Conservation (phyloP, 1,284 basidiomycete species). For the Apiotrichum siamense region DNA sequence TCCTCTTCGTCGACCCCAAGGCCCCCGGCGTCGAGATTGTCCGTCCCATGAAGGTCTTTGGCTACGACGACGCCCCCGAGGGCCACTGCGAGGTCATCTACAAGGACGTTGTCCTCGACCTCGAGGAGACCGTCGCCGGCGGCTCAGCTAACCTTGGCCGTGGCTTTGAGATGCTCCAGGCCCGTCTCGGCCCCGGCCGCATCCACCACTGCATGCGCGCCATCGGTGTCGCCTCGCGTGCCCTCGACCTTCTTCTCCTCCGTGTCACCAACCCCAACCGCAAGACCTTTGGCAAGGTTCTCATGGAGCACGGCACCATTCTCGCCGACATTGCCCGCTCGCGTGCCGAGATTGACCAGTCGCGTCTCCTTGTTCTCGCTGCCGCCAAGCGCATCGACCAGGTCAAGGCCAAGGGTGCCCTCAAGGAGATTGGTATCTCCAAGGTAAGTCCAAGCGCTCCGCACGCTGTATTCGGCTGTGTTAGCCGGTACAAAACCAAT, state of each 20-base stretch:
- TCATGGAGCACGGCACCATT: slow-evolving; percentile 87
- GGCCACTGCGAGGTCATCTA: slow-evolving; percentile 95
- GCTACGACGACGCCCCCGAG: slow-evolving; percentile 90
- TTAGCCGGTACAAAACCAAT: neutral
- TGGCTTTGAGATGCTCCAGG: slow-evolving; percentile 97
- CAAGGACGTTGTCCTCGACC: slow-evolving; percentile 85
- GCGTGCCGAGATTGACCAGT: slow-evolving; percentile 84
- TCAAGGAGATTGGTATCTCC: slow-evolving; percentile 95
- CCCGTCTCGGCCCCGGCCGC: slow-evolving; percentile 88
- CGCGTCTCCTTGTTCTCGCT: slow-evolving; percentile 78
- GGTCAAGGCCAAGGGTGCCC: slow-evolving; percentile 80
- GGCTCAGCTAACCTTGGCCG: slow-evolving; percentile 69
- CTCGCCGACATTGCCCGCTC: slow-evolving; percentile 84
- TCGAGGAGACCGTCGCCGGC: slow-evolving; percentile 56
- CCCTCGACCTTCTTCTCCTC: slow-evolving; percentile 80
- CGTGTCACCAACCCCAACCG: slow-evolving; percentile 85
- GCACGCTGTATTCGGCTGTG: slow-evolving; percentile 32
- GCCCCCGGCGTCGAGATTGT: slow-evolving; percentile 81
- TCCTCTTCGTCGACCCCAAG: slow-evolving; percentile 86
- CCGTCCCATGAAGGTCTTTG: slow-evolving; percentile 86
- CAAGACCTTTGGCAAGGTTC: slow-evolving; percentile 88
- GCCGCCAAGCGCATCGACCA: slow-evolving; percentile 94
- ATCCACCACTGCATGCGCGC: slow-evolving; percentile 99
- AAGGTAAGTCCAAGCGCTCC: slow-evolving; percentile 54
- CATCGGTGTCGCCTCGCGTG: slow-evolving; percentile 77